Evolutionary conservation across 108 stramenopile genomes (phyloP).

Genomic region (Cyclotella cryptica): DNA sequence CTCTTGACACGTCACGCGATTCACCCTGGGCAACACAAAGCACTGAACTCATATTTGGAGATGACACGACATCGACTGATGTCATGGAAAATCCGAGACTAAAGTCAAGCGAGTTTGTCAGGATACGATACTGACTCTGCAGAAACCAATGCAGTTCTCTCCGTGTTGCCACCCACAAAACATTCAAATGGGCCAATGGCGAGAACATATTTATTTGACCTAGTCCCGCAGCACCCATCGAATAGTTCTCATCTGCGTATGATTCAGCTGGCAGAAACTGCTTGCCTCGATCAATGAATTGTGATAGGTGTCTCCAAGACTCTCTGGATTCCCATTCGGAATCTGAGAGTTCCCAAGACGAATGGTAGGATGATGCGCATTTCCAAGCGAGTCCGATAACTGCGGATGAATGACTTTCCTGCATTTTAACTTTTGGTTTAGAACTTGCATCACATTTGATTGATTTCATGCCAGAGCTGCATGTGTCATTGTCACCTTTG

Average conservation of each 20-base stretch:
- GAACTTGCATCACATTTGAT: background rate
- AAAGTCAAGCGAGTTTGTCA: constrained; percentile 28
- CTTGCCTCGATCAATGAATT: constrained; percentile 36
- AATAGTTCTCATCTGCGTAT: background rate
- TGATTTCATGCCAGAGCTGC: background rate
- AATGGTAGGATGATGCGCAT: constrained; percentile 22
- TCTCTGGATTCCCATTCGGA: constrained; percentile 39
- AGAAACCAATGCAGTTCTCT: constrained; percentile 65
- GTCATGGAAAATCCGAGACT: background rate
- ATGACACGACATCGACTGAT: constrained; percentile 41
- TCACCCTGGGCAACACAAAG: constrained; percentile 23
- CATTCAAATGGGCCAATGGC: constrained; percentile 65
- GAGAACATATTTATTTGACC: constrained; percentile 30
- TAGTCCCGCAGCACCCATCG: constrained; percentile 10
- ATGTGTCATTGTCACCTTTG: background rate
- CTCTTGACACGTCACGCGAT: background rate
- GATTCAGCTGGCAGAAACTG: constrained; percentile 34
- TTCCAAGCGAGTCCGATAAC: constrained; percentile 50
- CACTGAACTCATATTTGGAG: constrained; percentile 54
- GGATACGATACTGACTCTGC: constrained; percentile 78
- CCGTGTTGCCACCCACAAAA: constrained; percentile 66
- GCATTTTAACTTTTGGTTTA: background rate
- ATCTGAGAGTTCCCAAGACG: constrained; percentile 18
- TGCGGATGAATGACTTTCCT: constrained; percentile 4
- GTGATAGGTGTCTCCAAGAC: constrained; percentile 61